Percentiles rank a stretch among this genome's conserved stretches.
These are phyloP conservation scores for Alternaria postmessia DNA, from an alignment of 2,329 filamentous ascomycete species.

Conservation along the genomic window DNA sequence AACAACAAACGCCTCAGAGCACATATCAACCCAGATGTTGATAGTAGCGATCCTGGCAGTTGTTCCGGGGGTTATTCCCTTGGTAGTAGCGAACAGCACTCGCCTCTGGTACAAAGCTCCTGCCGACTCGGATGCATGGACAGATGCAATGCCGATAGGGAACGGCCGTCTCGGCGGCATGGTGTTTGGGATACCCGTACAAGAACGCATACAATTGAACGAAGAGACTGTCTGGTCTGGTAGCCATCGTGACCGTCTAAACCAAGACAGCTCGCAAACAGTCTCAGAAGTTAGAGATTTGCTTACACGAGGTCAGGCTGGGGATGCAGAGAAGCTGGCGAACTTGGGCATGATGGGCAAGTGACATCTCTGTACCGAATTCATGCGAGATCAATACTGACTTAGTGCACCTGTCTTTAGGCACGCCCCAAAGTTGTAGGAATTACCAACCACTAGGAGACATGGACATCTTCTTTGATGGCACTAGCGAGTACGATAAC, in stretches of 20 bases:
- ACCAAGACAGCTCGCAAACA: slow-evolving; percentile 8
- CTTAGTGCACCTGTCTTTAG: too few relatives aligned
- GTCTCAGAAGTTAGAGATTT: slow-evolving; percentile 7
- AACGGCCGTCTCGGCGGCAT: slow-evolving; percentile 59
- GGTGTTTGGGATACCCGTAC: slow-evolving; percentile 56
- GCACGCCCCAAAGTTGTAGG: slow-evolving; percentile 4
- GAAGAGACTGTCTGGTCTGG: slow-evolving; percentile 54
- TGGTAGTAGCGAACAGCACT: slow-evolving; percentile 4
- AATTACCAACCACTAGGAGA: slow-evolving; percentile 11
- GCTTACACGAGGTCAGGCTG: slow-evolving; percentile 3
- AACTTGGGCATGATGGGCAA: slow-evolving; percentile 14
- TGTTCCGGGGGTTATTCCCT: background rate
- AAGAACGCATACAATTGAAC: slow-evolving; percentile 57
- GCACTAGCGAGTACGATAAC: slow-evolving; percentile 3
- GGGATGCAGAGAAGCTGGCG: slow-evolving; percentile 10
- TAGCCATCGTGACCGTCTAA: slow-evolving; percentile 51
- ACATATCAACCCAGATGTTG: too few relatives aligned
- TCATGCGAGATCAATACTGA: too few relatives aligned
- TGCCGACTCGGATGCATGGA: slow-evolving; percentile 34
- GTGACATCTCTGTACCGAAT: too few relatives aligned
- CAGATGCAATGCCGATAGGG: slow-evolving; percentile 57
- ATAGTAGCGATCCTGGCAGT: background rate
- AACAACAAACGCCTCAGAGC: too few relatives aligned
- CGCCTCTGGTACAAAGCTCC: slow-evolving; percentile 13
- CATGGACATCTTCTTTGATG: slow-evolving; percentile 11